A percentile compares a stretch with the other conserved stretches of the same genome.
These are phyloP conservation scores for Cymbidium sinense DNA, from an alignment of 106 monocot genomes.

Conservation along the genomic window DNA sequence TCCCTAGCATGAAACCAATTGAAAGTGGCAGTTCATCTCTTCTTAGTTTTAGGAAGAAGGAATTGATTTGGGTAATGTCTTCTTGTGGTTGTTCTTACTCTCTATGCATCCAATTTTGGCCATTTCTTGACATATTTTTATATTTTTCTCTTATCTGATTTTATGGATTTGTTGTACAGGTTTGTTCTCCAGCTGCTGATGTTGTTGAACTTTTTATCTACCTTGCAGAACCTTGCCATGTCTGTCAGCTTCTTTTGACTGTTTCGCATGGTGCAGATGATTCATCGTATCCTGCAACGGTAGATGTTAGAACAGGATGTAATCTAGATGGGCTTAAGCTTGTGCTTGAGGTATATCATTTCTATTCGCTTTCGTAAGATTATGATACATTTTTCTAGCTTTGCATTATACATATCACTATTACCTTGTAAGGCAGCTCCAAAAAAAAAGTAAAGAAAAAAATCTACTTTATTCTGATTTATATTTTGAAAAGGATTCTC, in stretches of 20 bases:
- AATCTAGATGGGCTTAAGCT: slow-evolving; percentile 80
- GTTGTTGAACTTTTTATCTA: slow-evolving; percentile 95
- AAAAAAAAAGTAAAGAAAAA: too few species aligned
- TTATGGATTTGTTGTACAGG: slow-evolving; percentile 39
- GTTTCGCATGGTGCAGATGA: slow-evolving; percentile 84
- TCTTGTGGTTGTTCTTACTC: neutral
- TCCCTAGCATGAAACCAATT: slow-evolving; percentile 43
- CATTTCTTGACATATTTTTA: neutral
- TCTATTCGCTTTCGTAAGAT: neutral
- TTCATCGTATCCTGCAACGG: slow-evolving; percentile 72
- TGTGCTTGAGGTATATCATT: slow-evolving; percentile 73
- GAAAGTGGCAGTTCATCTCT: slow-evolving; percentile 62
- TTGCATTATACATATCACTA: neutral
- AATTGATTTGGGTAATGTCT: slow-evolving; percentile 76
- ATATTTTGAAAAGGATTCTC: neutral
- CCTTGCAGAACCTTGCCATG: slow-evolving; percentile 92
- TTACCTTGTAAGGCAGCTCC: neutral
- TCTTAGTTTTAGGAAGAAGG: slow-evolving; percentile 87
- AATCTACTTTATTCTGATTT: neutral
- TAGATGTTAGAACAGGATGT: slow-evolving; percentile 85
- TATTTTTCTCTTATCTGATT: neutral
- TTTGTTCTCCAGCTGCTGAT: slow-evolving; percentile 81
- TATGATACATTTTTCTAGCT: neutral
- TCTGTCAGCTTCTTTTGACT: slow-evolving; percentile 91
- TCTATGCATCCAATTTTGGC: neutral